Evolutionary conservation across 225 moss, liverwort and hornwort genomes (phyloP).

Genomic region (Pseudisothecium myosuroides): DNA sequence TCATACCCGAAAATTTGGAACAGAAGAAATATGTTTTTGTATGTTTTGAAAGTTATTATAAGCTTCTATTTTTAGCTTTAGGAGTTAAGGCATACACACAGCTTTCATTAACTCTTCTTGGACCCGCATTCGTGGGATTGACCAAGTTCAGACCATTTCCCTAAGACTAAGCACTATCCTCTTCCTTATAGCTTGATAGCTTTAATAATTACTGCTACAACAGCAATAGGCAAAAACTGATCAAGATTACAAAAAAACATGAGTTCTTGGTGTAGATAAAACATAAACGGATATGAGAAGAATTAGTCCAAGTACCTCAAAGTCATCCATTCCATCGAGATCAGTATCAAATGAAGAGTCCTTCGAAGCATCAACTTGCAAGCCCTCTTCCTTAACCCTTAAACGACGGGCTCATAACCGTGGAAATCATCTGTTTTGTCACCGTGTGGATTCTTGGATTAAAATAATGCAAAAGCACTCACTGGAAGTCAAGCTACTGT

Average conservation of each 20-base stretch:
- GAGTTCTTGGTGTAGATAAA: not conserved
- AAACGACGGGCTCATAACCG: too few relatives aligned
- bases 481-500: too few relatives aligned
- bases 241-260: not conserved
- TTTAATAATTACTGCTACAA: not conserved
- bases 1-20: too few relatives aligned
- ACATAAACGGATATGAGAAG: not conserved
- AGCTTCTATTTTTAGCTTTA: not conserved
- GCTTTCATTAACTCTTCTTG: not conserved
- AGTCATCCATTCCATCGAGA: not conserved
- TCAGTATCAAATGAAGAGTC: conserved; percentile 7
- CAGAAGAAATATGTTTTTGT: not conserved
- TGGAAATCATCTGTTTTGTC: too few relatives aligned
- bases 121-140: not conserved
- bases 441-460: too few relatives aligned
- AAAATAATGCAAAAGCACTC: too few relatives aligned
- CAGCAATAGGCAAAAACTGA: not conserved
- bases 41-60: not conserved
- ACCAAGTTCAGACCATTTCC: not conserved
- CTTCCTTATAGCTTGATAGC: not conserved
- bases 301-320: not conserved
- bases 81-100: not conserved
- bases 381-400: conserved; percentile 56
- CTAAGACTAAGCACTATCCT: not conserved
- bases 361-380: conserved; percentile 12